Evolutionary conservation across 192 early-diverging fungal genomes (phyloP).

Genomic region (Dimargaris cristalligena): DNA sequence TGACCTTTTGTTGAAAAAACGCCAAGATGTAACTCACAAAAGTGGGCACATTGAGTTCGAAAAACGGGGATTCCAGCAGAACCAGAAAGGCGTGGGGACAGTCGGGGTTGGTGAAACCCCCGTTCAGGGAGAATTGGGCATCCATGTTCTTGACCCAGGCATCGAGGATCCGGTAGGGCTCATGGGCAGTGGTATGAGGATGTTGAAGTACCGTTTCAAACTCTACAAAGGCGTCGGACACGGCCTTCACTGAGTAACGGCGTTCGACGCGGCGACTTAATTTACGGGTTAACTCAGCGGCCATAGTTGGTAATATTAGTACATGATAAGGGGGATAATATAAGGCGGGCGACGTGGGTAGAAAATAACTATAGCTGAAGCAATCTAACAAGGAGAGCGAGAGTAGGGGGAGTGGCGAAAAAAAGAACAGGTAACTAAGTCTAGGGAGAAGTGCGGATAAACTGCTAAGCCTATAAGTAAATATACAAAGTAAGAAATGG

Average conservation of each 20-base stretch:
- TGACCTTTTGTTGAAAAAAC: background rate
- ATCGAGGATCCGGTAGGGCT: background rate
- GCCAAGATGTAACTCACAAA: background rate
- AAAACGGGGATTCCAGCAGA: conserved; percentile 7
- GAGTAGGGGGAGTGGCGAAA: too few relatives aligned
- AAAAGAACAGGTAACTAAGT: too few relatives aligned
- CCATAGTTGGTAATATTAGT: conserved; percentile 4
- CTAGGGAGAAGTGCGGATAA: too few relatives aligned
- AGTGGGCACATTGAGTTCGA: background rate
- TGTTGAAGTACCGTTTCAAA: background rate
- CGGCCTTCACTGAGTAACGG: conserved; percentile 2
- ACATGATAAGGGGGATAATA: too few relatives aligned
- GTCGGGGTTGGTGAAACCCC: conserved; percentile 9
- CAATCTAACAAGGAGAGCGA: too few relatives aligned
- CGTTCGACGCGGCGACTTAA: conserved; percentile 3
- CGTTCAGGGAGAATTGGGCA: background rate
- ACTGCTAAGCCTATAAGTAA: too few relatives aligned
- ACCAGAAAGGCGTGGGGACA: conserved; percentile 8
- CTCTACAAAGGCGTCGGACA: background rate
- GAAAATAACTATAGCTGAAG: too few relatives aligned
- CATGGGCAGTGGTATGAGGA: background rate
- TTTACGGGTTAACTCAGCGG: conserved; percentile 2
- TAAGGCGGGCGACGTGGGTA: too few relatives aligned
- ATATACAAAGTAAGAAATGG: too few relatives aligned
- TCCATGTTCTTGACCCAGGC: conserved; percentile 9